phyloP scores from a whole-genome alignment of 495 filamentous ascomycete species.

The Haplographium delicatum region DNA sequence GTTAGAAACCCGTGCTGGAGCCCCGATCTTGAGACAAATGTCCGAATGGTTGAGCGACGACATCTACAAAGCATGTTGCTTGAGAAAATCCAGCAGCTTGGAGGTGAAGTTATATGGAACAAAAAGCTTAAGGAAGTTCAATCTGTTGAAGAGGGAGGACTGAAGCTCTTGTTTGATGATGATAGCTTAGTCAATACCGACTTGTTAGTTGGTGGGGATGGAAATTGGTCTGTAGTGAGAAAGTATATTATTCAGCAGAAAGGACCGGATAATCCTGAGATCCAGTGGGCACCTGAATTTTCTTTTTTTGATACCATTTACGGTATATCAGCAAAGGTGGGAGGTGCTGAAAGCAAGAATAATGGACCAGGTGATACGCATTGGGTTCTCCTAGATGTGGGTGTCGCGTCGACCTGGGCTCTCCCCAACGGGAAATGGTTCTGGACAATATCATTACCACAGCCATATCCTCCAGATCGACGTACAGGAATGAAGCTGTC shows the following conservation, averaged over 20 bases:
- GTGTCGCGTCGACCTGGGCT: conserved; percentile 22
- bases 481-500: no score
- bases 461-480: no score
- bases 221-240: conserved; percentile 44
- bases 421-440: conserved; percentile 21
- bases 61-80: no score
- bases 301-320: conserved; percentile 15
- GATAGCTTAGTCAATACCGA: conserved; percentile 37
- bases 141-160: neutral
- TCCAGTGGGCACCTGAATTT: conserved; percentile 23
- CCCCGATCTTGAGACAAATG: no score
- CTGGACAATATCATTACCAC: conserved; percentile 22
- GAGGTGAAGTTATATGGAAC: conserved; percentile 7
- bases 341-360: conserved; percentile 1
- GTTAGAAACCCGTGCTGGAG: no score
- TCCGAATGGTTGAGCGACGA: no score
- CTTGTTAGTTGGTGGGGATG: conserved; percentile 56
- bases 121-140: neutral
- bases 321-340: conserved; percentile 14
- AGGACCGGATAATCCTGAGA: conserved; percentile 19
- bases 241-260: conserved; percentile 34
- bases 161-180: conserved; percentile 29
- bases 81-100: neutral
- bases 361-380: conserved; percentile 13
- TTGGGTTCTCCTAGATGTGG: conserved; percentile 20